Evolutionary conservation across 371 early-diverging fungal species (phyloP), one percentile per base, ranked within the genome.

Genomic region (Furculomyces boomerangus): DNA sequence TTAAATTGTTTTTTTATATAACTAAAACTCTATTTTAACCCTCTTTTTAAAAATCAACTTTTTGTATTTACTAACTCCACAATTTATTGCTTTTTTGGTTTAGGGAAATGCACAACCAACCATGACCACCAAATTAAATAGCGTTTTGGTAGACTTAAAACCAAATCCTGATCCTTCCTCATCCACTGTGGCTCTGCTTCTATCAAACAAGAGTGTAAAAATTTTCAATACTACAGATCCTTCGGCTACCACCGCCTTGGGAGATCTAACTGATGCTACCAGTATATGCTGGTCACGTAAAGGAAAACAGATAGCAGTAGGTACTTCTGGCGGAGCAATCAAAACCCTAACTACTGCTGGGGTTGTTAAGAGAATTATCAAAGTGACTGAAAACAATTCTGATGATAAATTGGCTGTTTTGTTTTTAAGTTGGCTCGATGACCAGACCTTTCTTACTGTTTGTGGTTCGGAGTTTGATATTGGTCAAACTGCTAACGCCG

Each of bases 261-360:
- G 7, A 7, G 51, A 27, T 7, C 26, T 48, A 1, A 20, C 32
- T 18, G 35, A 45, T n/a, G 46, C 58, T 24, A 57, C 57, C 1
- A 32, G 57, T 5, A 58, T 68, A 14, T 67, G 68, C 46, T 68
- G 68, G 68, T 68, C 68, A 26, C 68, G 61, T 50, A 68, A 68
- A 50, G 68, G 68, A 35, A 68, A 68, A 57, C 68, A 68, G 59
- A 63, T 68, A 28, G 66, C 60, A 25, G 65, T 66, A 18, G 68
- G 68, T 22, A 22, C 46, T 27, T 27, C 20, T 2, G 56, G 41
- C 20, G 32, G 27, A 24, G 53, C 61, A 3, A 68, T 60, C 14
- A 61, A 63, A 43, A 50, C 61, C n/a, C 31, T 39, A 1, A 58
- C 67, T 18, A 31, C 45, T 14, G 62, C 60, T 28, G 68, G 68